Evolutionary conservation across 2,329 filamentous ascomycete species (phyloP), one percentile per base, ranked within the genome.

Genomic region (Pseudogymnoascus sp.): DNA sequence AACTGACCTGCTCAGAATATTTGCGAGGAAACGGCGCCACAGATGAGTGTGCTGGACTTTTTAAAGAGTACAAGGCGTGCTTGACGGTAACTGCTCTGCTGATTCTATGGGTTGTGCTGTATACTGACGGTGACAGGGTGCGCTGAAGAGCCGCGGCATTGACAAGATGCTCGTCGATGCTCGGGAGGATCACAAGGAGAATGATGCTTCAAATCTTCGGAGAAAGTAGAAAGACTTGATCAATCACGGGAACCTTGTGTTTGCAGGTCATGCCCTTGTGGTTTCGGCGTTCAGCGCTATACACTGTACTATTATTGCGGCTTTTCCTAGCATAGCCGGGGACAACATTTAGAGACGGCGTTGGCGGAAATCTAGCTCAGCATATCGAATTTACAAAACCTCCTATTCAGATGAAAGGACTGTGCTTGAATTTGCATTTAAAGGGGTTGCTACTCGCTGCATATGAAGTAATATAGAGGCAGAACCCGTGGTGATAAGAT

Each of bases 81-180:
- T 76, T 99, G 42, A 87, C 85, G 66, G 94, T 97, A 75, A 71
- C 58, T 58, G 21, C 59, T 17, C 12, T 48, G 63, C 12, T 39
- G 27, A 9, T 61, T 29, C 66, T 58, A 64, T 41, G 38, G 7
- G n/a, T 12, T 33, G 27, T 31, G 9, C 27, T 35, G 58, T 60
- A 48, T 55, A 38, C 60, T 44, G 61, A 42, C 17, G 15, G 7
- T 33, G 59, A 41, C 67, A 97, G 92, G 87, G 85, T 77, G 92
- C 88, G 2, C 80, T 99, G 59, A 95, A 94, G 75, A 86, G 91
- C 62, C 85, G 89, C 70, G 94, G 94, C 63, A 96, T 99, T 72
- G 92, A 97, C 75, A 90, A 89, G 70, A 90, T 97, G 80, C 79
- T 99, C 9, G 90, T 92, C 6, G 94, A 97, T 70, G 93, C 93